Percentiles rank a stretch among this genome's conserved stretches.
Conservation (phyloP, 2,329 filamentous ascomycete species). For the Gremmenia infestans region DNA sequence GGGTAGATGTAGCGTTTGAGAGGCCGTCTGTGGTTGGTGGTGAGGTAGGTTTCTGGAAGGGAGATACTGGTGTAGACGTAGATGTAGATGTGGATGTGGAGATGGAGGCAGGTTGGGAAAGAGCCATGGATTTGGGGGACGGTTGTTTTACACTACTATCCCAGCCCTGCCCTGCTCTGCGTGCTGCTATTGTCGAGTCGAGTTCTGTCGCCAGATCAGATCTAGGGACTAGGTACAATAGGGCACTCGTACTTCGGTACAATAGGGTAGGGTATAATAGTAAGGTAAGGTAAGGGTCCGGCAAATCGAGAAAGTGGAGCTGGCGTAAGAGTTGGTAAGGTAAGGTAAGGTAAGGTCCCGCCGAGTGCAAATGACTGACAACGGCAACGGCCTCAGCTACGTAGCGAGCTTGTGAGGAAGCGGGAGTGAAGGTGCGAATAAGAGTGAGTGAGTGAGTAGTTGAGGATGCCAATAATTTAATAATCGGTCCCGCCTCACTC, state of each 20-base stretch:
- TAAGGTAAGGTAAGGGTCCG: too few relatives aligned
- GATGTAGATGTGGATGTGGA: background rate
- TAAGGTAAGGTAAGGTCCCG: too few relatives aligned
- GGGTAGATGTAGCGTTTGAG: conserved; percentile 4
- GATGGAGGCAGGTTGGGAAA: conserved; percentile 10
- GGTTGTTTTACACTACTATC: background rate
- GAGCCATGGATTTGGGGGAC: conserved; percentile 7
- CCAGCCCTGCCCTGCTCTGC: too few relatives aligned
- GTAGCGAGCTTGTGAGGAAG: background rate
- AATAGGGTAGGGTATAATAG: background rate
- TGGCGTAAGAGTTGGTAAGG: too few relatives aligned
- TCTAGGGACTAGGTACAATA: background rate
- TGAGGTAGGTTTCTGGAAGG: background rate
- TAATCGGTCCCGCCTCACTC: background rate
- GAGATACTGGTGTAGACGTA: background rate
- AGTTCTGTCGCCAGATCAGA: background rate
- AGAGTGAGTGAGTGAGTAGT: background rate
- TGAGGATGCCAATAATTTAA: background rate
- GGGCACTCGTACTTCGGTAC: too few relatives aligned
- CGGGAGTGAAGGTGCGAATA: background rate
- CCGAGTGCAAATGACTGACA: too few relatives aligned
- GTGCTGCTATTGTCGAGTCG: background rate
- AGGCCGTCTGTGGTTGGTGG: background rate
- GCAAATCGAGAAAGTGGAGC: too few relatives aligned
- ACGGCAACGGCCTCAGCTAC: background rate